phyloP scores from a whole-genome alignment of 148 eudicot species.

The Vaccinium myrtillus region DNA sequence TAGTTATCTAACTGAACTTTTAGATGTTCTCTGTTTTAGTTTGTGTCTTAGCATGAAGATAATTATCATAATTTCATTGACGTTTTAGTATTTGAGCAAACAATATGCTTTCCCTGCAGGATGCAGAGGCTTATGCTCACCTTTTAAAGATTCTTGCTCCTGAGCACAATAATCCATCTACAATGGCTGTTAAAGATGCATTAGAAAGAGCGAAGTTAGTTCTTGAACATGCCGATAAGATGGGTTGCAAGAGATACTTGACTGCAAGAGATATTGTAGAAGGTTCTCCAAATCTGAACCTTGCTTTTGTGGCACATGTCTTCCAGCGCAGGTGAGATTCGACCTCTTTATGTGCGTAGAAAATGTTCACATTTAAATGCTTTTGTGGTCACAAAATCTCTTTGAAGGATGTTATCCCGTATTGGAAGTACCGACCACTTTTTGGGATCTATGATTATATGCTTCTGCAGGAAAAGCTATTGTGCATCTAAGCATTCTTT shows the following conservation, averaged over 20 bases:
- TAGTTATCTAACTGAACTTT: background rate
- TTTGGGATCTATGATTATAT: background rate
- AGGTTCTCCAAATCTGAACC: conserved; percentile 97
- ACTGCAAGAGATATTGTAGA: conserved; percentile 98
- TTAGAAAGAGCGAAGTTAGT: conserved; percentile 83
- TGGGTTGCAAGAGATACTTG: conserved; percentile 99
- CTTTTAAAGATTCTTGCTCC: conserved; percentile 94
- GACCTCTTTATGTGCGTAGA: background rate
- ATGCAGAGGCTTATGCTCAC: conserved; percentile 93
- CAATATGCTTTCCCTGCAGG: conserved; percentile 45
- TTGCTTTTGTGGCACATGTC: conserved; percentile 98
- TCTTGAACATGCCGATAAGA: conserved; percentile 97
- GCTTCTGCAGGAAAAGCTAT: background rate
- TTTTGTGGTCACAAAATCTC: background rate
- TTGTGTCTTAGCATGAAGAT: background rate
- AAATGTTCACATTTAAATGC: background rate
- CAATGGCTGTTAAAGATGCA: conserved; percentile 65
- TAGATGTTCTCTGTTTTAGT: background rate
- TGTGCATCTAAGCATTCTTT: background rate
- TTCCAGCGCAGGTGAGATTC: conserved; percentile 89
- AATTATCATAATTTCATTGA: background rate
- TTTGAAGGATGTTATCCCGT: background rate
- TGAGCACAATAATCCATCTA: conserved; percentile 72
- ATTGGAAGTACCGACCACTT: background rate
- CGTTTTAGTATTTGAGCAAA: conserved; percentile 10